These are phyloP conservation scores for Oryza longistaminata DNA, from an alignment of 176 grass and related monocot species.

Conservation along the genomic window DNA sequence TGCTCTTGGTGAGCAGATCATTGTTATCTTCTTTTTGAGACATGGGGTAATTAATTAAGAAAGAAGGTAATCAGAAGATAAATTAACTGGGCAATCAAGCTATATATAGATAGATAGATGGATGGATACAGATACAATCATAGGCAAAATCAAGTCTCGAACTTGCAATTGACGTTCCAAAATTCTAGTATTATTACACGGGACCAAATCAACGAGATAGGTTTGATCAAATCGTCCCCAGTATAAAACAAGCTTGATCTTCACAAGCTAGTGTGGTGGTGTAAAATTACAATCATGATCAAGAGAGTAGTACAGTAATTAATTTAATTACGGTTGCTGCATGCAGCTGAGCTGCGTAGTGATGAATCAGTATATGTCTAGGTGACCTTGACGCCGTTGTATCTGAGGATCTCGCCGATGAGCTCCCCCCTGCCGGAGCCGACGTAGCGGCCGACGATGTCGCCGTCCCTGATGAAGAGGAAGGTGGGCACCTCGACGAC, in stretches of 20 bases:
- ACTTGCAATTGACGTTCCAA: background rate
- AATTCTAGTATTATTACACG: slow-evolving; percentile 32
- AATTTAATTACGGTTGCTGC: background rate
- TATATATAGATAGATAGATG: too few species aligned
- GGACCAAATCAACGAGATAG: background rate
- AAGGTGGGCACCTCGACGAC: slow-evolving; percentile 94
- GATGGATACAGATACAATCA: background rate
- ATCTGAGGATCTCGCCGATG: slow-evolving; percentile 89
- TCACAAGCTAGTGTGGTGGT: background rate
- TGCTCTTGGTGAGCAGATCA: background rate
- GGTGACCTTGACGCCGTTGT: slow-evolving; percentile 82
- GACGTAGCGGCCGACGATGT: slow-evolving; percentile 78
- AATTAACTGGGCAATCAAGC: background rate
- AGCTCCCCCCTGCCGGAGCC: slow-evolving; percentile 96
- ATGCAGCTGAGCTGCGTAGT: background rate
- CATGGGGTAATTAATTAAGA: too few species aligned
- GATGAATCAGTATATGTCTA: slow-evolving; percentile 4
- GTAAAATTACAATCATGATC: background rate
- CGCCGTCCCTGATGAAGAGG: slow-evolving; percentile 76
- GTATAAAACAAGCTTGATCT: background rate
- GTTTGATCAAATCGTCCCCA: background rate
- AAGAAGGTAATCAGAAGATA: background rate
- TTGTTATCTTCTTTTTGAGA: too few species aligned
- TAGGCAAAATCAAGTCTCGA: background rate
- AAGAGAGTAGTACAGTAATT: background rate